Conservation (phyloP, 768 basidiomycete species). For the Royoungia palumana region DNA sequence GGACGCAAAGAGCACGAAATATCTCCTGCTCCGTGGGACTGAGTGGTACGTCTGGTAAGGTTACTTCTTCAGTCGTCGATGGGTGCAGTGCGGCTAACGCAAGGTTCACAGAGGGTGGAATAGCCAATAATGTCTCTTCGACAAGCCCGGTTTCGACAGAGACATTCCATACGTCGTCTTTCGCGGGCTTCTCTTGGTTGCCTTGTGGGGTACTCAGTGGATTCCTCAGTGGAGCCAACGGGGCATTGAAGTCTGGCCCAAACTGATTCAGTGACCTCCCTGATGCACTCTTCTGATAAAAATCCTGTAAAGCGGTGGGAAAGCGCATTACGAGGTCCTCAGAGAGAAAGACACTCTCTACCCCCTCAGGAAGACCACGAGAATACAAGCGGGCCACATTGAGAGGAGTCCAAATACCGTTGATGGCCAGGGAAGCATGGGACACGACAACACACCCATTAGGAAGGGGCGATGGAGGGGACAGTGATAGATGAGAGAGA, state of each 20-base stretch:
- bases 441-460: slow-evolving; percentile 49
- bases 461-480: slow-evolving; percentile 33
- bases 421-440: slow-evolving; percentile 50
- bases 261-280: slow-evolving; percentile 55
- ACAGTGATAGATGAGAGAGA: slow-evolving; percentile 39
- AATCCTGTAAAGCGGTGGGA: slow-evolving; percentile 58
- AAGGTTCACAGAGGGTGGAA: slow-evolving; percentile 29
- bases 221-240: slow-evolving; percentile 17
- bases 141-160: slow-evolving; percentile 18
- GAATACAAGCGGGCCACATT: slow-evolving; percentile 46
- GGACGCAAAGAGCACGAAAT: slow-evolving; percentile 60
- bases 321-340: slow-evolving; percentile 61
- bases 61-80: slow-evolving; percentile 5
- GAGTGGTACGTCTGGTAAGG: slow-evolving; percentile 43
- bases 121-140: slow-evolving; percentile 22
- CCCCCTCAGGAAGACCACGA: slow-evolving; percentile 23
- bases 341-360: slow-evolving; percentile 56
- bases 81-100: slow-evolving; percentile 29
- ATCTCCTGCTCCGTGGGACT: slow-evolving; percentile 71
- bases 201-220: slow-evolving; percentile 1
- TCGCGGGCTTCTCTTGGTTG: slow-evolving; percentile 2
- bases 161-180: slow-evolving; percentile 20
- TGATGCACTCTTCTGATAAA: slow-evolving; percentile 46
- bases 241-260: slow-evolving; percentile 60
- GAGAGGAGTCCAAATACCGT: slow-evolving; percentile 72